Percentiles rank a stretch among this genome's conserved stretches.
Evolutionary conservation across 495 filamentous ascomycete species (phyloP).

Genomic region (Trichoderma erinaceum): DNA sequence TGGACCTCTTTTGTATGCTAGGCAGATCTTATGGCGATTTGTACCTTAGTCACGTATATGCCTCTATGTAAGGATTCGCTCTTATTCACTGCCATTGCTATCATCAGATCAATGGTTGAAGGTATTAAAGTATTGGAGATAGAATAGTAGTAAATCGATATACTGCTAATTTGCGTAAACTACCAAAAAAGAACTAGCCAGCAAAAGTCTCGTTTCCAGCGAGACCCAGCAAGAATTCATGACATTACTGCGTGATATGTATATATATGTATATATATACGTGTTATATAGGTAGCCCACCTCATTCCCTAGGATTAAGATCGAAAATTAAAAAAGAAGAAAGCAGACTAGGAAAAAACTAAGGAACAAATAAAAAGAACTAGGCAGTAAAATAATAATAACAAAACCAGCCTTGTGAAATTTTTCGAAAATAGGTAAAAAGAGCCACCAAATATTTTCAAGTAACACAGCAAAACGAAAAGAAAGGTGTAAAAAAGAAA

Average conservation of each 20-base stretch:
- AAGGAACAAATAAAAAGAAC: background rate
- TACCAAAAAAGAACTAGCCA: too few species aligned
- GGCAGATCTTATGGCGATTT: too few species aligned
- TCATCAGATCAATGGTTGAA: too few species aligned
- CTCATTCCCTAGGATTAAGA: background rate
- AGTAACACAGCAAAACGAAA: background rate
- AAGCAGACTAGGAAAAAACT: too few species aligned
- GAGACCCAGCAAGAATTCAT: background rate
- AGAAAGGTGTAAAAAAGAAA: background rate
- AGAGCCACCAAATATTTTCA: background rate
- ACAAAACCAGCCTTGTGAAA: background rate
- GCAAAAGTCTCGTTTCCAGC: too few species aligned
- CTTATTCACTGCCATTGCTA: too few species aligned
- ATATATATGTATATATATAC: background rate
- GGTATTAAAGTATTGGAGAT: too few species aligned
- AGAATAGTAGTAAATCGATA: too few species aligned
- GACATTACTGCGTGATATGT: background rate
- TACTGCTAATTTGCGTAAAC: too few species aligned
- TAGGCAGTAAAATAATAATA: background rate
- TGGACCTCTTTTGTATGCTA: too few species aligned
- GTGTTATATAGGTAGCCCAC: background rate
- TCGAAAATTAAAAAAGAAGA: background rate
- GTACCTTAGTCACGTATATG: too few species aligned
- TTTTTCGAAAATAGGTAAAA: background rate
- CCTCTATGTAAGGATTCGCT: too few species aligned